Base-by-base conservation (phyloP, 257 asterid species). In the Solanum corneliomulleri region DNA sequence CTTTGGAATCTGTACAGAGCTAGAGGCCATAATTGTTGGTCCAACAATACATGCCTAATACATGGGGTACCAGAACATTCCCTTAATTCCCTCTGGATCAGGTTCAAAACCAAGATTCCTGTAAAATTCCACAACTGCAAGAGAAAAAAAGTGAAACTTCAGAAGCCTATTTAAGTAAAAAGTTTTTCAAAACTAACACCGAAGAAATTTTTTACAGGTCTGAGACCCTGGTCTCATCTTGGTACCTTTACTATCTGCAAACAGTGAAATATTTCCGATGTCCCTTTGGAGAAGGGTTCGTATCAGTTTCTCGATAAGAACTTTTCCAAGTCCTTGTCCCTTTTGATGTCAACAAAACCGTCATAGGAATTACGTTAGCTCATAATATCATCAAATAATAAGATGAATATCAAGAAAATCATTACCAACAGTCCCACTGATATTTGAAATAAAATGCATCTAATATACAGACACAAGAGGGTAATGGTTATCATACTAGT, bases 321-420 rank as follows among this genome's bases (percentile, higher is more conserved):
- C 93, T 89, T 96, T 97, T 83, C 99, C 99, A 41, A 97, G 98
- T 81, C 99, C 99, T 93, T 93, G 99, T 33, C 99, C 99, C 99
- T 97, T 47, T 29, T 29, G 86, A 77, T 74, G 84, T 62, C 71
- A 87, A 87, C 16, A 68, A 37, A 37, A 8, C 58, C 83, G 47
- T 33, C 70, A 70, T 31, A 68, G 35, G 31, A n/a, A 49, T 42
- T 84, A 62, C 8, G 72, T 62, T 31, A 52, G 85, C 1, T 47
- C 85, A 49, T 16, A 80, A 16, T 29, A 16, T 45, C 29, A 27
- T 80, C 44, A 31, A 47, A 80, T 16, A 27, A 47, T 18, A 47
- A 80, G 68, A 80, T 9, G 44, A 18, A 47, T 47, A 80, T 80
- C 85, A 80, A 45, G 44, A 49, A 80, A 80, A 29, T 44, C 68